Base-by-base conservation (phyloP, 2,329 filamentous ascomycete species). In the Colletotrichum tropicicola region DNA sequence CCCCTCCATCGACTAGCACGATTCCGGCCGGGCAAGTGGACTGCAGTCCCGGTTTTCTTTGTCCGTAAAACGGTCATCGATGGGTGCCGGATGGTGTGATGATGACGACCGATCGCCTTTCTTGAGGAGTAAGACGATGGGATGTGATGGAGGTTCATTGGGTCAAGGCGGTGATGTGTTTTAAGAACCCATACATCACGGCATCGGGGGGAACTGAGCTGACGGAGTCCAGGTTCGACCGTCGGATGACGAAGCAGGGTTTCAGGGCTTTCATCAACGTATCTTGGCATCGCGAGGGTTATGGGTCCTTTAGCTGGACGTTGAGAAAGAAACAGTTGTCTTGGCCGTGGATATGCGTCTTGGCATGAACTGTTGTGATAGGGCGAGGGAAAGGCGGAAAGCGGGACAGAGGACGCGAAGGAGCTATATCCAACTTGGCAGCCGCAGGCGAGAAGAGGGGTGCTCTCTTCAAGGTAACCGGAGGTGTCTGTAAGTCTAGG, bases 61-160 rank as follows among this genome's bases (percentile, higher is more conserved):
- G 61, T 64, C 56, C 3, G 21, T 60, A 21, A 25, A 64, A 64
- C 61, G 56, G 61, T 64, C 61, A 60, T 64, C 30, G 56, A 54
- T 37, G 12, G n/a, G 48, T 37, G 37, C 28, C 47, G 41, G n/a
- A 15, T 17, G n/a, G 25, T 17, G 30, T 25, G 47, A 37, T 25
- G 15, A 15, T 15, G 25, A 21, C 17, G 45, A 27, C 17, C 28
- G 45, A 39, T 52, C 23, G 13, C 13, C 23, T 19, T n/a, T 6
- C 4, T 19, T 32, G n/a, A n/a, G n/a, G n/a, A n/a, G n/a, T n/a
- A n/a, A n/a, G n/a, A n/a, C n/a, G n/a, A n/a, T n/a, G n/a, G n/a
- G n/a, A n/a, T n/a, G n/a, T n/a, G n/a, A n/a, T n/a, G n/a, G n/a
- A n/a, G n/a, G n/a, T n/a, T n/a, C n/a, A n/a, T n/a, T n/a, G n/a